phyloP scores from a whole-genome alignment of 2,329 filamentous ascomycete species.

The Neopestalotiopsis sp. region DNA sequence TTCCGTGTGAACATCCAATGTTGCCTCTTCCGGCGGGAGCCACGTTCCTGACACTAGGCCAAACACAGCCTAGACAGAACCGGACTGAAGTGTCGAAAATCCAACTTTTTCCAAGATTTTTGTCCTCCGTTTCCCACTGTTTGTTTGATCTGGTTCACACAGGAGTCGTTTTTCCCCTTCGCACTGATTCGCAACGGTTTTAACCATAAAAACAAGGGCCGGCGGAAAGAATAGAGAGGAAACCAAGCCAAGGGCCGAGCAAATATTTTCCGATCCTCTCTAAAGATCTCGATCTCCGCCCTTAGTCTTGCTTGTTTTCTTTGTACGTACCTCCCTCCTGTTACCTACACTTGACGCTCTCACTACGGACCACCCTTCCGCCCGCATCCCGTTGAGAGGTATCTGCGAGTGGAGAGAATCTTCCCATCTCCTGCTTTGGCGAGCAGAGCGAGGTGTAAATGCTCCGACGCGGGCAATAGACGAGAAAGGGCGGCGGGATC shows the following conservation, averaged over 20 bases:
- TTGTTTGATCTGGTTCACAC: not conserved
- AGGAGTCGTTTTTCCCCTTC: not conserved
- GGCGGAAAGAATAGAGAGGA: not conserved
- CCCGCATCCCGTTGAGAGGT: not conserved
- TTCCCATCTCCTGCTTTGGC: not conserved
- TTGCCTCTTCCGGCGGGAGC: not conserved
- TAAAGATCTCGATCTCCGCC: constrained; percentile 14
- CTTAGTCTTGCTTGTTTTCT: not conserved
- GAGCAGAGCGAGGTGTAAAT: not conserved
- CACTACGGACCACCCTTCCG: not conserved
- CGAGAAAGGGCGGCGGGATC: not conserved
- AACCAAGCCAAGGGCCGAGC: not conserved
- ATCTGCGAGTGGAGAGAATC: not conserved
- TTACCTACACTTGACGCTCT: not conserved
- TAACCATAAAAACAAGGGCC: not conserved
- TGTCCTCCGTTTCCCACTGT: not conserved
- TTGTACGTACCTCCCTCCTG: not conserved
- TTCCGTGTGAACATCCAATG: not conserved
- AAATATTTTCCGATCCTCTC: constrained; percentile 12
- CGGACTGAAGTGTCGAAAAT: not conserved
- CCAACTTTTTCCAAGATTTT: constrained; percentile 12
- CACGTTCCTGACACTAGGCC: constrained; percentile 14
- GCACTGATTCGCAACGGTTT: not conserved
- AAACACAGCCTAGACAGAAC: not conserved
- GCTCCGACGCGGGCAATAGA: not conserved